phyloP scores from a whole-genome alignment of 805 yeast species.

The Nakazawaea sp. region DNA sequence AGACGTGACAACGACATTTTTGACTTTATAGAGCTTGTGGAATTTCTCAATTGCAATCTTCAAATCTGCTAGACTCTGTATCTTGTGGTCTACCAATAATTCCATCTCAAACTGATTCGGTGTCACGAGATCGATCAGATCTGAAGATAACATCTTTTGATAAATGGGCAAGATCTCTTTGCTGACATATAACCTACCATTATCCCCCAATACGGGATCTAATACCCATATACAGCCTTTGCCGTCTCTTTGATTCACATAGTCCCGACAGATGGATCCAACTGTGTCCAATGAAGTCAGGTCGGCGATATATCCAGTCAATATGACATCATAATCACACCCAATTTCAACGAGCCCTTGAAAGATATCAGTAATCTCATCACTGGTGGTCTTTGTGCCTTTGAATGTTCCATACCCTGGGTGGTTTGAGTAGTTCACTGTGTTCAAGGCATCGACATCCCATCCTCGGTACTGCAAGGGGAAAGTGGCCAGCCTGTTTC shows the following conservation, averaged over 20 bases:
- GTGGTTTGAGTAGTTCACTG: slow-evolving; percentile 86
- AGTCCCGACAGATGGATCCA: slow-evolving; percentile 29
- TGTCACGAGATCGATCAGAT: slow-evolving; percentile 44
- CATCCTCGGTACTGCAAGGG: slow-evolving; percentile 84
- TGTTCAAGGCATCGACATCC: slow-evolving; percentile 88
- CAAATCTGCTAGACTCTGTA: slow-evolving; percentile 31
- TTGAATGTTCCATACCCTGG: slow-evolving; percentile 74
- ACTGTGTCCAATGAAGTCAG: slow-evolving; percentile 48
- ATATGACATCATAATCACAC: slow-evolving; percentile 51
- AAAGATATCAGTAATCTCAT: slow-evolving; percentile 40
- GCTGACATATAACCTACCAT: slow-evolving; percentile 73
- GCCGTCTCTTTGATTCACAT: slow-evolving; percentile 17
- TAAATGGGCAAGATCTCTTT: slow-evolving; percentile 48
- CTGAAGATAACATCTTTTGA: slow-evolving; percentile 34
- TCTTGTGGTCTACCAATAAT: slow-evolving; percentile 39
- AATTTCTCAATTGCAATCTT: slow-evolving; percentile 33
- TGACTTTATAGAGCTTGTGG: slow-evolving; percentile 15
- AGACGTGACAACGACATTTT: slow-evolving; percentile 18
- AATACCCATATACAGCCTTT: slow-evolving; percentile 49
- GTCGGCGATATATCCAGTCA: slow-evolving; percentile 78
- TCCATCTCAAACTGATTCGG: slow-evolving; percentile 79
- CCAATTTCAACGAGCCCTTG: slow-evolving; percentile 48
- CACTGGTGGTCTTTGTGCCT: slow-evolving; percentile 47
- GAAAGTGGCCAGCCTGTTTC: slow-evolving; percentile 85
- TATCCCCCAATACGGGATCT: slow-evolving; percentile 93